Conservation (phyloP, 345 rosid genomes). For the Lepidium sativum region DNA sequence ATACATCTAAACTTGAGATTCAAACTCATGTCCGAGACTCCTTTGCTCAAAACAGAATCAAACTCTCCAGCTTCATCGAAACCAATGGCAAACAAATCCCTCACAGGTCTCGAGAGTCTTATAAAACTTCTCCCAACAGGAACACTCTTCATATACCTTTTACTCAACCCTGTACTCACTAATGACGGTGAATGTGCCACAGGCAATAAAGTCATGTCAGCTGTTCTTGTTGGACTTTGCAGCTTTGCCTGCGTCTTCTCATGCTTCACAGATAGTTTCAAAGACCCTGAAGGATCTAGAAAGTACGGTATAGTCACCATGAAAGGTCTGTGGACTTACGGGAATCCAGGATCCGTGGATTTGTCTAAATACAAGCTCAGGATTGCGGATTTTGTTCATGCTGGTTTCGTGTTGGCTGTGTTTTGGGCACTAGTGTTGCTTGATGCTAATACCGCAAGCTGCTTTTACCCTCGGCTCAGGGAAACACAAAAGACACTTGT, state of each 20-base stretch:
- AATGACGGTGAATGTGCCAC: slow-evolving; percentile 56
- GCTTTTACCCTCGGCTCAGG: slow-evolving; percentile 58
- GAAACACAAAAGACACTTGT: slow-evolving; percentile 42
- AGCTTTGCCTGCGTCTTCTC: slow-evolving; percentile 61
- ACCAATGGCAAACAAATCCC: slow-evolving; percentile 34
- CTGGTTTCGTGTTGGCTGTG: slow-evolving; percentile 40
- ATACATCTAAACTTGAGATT: not conserved
- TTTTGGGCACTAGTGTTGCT: slow-evolving; percentile 47
- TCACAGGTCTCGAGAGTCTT: slow-evolving; percentile 55
- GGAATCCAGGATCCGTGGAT: slow-evolving; percentile 32
- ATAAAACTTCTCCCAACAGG: slow-evolving; percentile 88
- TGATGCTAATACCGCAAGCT: slow-evolving; percentile 50
- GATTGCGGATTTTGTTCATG: slow-evolving; percentile 57
- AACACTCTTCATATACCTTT: slow-evolving; percentile 67
- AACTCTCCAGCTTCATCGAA: slow-evolving; percentile 18
- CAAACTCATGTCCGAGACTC: slow-evolving; percentile 11
- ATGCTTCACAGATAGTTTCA: slow-evolving; percentile 69
- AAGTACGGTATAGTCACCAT: slow-evolving; percentile 56
- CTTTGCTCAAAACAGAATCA: slow-evolving; percentile 13
- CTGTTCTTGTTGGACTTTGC: slow-evolving; percentile 48
- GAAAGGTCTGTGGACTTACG: slow-evolving; percentile 53
- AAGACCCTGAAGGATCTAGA: slow-evolving; percentile 33
- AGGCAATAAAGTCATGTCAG: slow-evolving; percentile 42
- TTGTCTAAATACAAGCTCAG: slow-evolving; percentile 45
- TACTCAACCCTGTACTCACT: slow-evolving; percentile 74